Conservation (phyloP, 257 asterid species). For the Schizonepeta tenuifolia region DNA sequence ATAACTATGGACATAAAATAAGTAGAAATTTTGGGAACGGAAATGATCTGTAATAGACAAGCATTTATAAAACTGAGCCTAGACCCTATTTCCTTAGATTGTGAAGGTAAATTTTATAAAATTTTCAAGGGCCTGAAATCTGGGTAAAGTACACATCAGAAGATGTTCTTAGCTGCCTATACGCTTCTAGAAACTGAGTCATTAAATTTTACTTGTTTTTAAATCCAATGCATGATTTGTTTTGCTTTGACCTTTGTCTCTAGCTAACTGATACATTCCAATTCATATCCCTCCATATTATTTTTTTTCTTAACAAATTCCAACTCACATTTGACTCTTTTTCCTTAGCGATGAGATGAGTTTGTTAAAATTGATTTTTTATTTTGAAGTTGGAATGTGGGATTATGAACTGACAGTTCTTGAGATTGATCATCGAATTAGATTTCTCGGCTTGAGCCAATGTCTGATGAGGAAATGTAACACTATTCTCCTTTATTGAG, state of each 20-base stretch:
- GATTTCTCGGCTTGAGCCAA: too few species aligned
- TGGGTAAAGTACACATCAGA: neutral
- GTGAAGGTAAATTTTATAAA: neutral
- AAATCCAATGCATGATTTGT: neutral
- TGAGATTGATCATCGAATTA: too few species aligned
- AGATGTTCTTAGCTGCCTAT: neutral
- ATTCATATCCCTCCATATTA: neutral
- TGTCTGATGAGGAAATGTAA: too few species aligned
- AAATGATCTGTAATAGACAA: neutral
- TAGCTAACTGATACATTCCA: neutral
- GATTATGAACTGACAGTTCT: too few species aligned
- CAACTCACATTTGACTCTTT: neutral
- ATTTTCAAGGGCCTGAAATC: neutral
- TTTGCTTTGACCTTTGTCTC: neutral
- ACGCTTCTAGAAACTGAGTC: neutral
- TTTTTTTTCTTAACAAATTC: neutral
- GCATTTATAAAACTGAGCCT: neutral
- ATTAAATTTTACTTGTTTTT: neutral
- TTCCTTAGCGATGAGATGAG: neutral
- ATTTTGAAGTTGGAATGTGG: neutral
- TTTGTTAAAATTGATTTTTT: neutral
- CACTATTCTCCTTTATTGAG: too few species aligned
- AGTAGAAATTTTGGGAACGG: too few species aligned
- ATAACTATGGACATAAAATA: too few species aligned
- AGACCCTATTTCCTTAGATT: neutral